phyloP scores from a whole-genome alignment of 768 basidiomycete species.

The Auricularia auricula-judae region DNA sequence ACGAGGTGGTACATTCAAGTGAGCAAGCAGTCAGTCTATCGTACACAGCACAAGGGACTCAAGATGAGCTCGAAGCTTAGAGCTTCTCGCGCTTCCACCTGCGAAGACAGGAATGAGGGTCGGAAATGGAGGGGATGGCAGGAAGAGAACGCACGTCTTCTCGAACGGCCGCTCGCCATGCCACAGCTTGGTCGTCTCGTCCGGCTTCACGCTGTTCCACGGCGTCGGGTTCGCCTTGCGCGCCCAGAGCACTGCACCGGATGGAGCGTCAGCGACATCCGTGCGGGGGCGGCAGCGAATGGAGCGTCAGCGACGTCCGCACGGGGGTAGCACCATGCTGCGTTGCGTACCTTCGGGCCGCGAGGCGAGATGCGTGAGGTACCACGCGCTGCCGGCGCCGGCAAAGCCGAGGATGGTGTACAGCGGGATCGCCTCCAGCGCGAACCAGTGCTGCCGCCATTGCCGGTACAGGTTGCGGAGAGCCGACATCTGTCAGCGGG shows the following conservation, averaged over 20 bases:
- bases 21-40: no score
- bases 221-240: neutral
- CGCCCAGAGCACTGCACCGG: neutral
- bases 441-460: neutral
- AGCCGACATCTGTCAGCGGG: neutral
- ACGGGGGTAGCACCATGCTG: no score
- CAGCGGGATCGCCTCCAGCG: neutral
- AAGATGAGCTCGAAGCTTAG: no score
- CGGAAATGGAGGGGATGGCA: no score
- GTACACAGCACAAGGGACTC: no score
- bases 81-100: no score
- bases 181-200: neutral
- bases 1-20: no score
- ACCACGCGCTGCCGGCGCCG: neutral
- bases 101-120: no score
- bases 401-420: neutral
- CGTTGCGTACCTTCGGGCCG: no score
- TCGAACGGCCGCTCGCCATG: neutral
- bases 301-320: neutral
- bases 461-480: neutral
- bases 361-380: neutral
- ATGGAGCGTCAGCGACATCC: neutral
- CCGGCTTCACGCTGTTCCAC: neutral
- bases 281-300: no score
- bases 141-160: no score